Base-by-base conservation (phyloP, 257 asterid species). In the Nicotiana noctiflora region DNA sequence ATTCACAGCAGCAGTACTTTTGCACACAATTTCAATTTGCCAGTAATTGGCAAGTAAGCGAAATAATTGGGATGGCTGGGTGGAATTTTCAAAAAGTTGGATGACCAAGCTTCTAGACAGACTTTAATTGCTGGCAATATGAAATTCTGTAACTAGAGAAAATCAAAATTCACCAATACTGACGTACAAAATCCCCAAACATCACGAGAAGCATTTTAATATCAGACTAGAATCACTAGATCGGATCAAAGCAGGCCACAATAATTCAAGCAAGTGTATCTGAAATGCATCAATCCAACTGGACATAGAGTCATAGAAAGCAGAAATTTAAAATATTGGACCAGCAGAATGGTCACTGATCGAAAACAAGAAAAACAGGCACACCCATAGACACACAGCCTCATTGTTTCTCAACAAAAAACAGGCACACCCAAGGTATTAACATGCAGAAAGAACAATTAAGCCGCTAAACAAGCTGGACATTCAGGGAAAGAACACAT, bases 41-140 rank as follows among this genome's bases (percentile, higher is more conserved):
- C 77, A 46, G 77, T 21, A 23, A 72, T 72, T 6, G 40, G 40
- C 59, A 72, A 70, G 77, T 70, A 21, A 70, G 34, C 21, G 0
- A 72, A 49, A 46, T 13, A 23, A 72, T 23, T 72, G 51, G 61
- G 78, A n/a, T 23, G 37, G 60, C 61, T 49, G 23, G 23, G 40
- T 8, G 8, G 23, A 72, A 72, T 49, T 44, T 44, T 1, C 78
- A 46, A 72, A 23, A 49, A n/a, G 61, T 23, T 46, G 40, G 15
- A 72, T 18, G 8, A 72, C 44, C 40, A 72, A 72, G 78, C 78
- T 72, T 74, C 56, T 44, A 46, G 60, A 44, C 78, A 64, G 72
- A 15, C 46, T 31, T 64, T 40, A 40, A 29, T 64, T 29, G 44
- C 31, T 8, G 14, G 9, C 40, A 62, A 25, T 13, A 64, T 63